phyloP scores from a whole-genome alignment of 2,329 filamentous ascomycete genomes.

The Cadophora sp. region DNA sequence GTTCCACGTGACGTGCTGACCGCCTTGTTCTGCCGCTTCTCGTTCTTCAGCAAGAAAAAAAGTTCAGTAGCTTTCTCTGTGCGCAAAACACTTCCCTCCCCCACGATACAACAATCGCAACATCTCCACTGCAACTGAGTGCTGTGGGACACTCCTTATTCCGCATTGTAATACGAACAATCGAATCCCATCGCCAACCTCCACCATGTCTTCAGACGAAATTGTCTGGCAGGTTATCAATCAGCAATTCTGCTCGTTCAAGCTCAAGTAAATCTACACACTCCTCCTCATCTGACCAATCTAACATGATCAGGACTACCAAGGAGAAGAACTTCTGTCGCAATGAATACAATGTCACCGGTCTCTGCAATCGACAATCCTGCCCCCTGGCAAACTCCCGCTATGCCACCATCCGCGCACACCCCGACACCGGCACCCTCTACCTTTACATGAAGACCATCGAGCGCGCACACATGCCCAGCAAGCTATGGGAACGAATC shows the following conservation, averaged over 20 bases:
- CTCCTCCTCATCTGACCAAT: constrained; percentile 16
- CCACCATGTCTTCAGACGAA: constrained; percentile 84
- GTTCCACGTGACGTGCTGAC: not conserved
- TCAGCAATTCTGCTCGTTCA: constrained; percentile 94
- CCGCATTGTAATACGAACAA: not conserved
- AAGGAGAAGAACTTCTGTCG: constrained; percentile 94
- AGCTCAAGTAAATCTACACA: constrained; percentile 73
- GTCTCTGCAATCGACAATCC: constrained; percentile 84
- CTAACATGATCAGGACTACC: constrained; percentile 65
- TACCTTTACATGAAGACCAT: constrained; percentile 98
- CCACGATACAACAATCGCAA: not conserved
- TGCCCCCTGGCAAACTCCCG: constrained; percentile 91
- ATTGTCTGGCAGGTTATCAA: constrained; percentile 98
- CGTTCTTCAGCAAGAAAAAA: constrained; percentile 10
- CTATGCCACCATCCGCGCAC: constrained; percentile 89
- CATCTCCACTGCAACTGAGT: not conserved
- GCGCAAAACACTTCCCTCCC: not conserved
- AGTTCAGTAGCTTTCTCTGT: constrained; percentile 10
- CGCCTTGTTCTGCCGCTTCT: constrained; percentile 8
- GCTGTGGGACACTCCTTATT: not conserved
- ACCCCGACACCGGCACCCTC: constrained; percentile 79
- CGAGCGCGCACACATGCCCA: constrained; percentile 86
- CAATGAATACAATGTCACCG: constrained; percentile 89
- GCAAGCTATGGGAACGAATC: constrained; percentile 93
- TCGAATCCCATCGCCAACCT: no score